Base-by-base conservation (phyloP, 2,329 filamentous ascomycete species). In the Aspergillus arachidicola region DNA sequence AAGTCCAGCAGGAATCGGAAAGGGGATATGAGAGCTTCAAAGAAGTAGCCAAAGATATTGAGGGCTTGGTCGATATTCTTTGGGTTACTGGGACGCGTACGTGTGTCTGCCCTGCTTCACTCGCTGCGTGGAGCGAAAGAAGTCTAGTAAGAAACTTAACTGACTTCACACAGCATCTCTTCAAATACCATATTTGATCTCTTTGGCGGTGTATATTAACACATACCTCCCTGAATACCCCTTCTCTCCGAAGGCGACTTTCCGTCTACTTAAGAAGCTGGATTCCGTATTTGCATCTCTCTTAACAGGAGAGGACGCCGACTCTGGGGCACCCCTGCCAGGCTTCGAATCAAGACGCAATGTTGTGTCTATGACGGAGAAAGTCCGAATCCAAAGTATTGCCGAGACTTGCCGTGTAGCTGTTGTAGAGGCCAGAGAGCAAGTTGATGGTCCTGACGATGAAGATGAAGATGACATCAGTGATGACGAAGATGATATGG, bases 81-180 rank as follows among this genome's bases (percentile, higher is more conserved):
- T 98, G 94, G 94, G 85, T 92, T 26, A 92, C 89, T 34, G 92
- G 91, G 11, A 97, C 94, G 26, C 93, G 93, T 93, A 83, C 75
- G 91, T 83, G 34, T 57, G 19, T 14, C n/a, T 30, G 23, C 55
- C 50, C 16, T 26, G 36, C 48, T 32, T 28, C 14, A 28, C 4
- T 26, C 55, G 11, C 43, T 23, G 46, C 55, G 34, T 28, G 28
- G 1, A 7, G 30, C 14, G 23, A 50, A 50, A 50, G 19, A 26
- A 54, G 32, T 11, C 4, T 26, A 59, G 38, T 36, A 28, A 43
- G 28, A 51, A 59, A 64, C 48, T 28, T 11, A 30, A 41, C 26
- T 43, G 26, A 21, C 5, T 55, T 9, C n/a, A 12, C n/a, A 12
- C 59, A 94, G 91, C 92, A 21, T 87, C 86, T 59, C 81, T 97